Evolutionary conservation across 1,284 basidiomycete species (phyloP).

Genomic region (Trametes sp.): DNA sequence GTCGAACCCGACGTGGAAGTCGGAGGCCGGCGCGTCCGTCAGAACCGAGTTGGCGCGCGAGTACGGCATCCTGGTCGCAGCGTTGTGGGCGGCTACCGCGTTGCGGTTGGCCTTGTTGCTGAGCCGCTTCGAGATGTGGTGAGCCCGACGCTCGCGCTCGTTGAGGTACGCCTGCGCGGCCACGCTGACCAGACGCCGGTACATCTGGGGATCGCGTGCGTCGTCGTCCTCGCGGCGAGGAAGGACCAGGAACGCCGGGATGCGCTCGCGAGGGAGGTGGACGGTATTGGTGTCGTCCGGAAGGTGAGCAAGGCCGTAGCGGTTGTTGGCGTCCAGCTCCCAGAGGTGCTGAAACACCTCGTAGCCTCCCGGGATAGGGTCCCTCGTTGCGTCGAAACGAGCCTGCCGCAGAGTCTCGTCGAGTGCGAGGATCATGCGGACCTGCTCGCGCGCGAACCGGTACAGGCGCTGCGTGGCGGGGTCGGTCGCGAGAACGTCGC

Average conservation of each 20-base stretch:
- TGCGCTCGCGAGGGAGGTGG: not conserved
- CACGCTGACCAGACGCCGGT: not conserved
- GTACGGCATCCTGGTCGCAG: too few species aligned
- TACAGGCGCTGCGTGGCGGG: not conserved
- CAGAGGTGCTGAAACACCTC: not conserved
- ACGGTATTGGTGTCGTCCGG: not conserved
- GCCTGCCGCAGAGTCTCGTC: conserved; percentile 1
- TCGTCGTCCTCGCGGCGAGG: conserved; percentile 2
- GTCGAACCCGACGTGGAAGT: not conserved
- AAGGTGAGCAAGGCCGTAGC: not conserved
- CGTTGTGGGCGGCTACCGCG: not conserved
- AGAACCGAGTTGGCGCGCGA: too few species aligned
- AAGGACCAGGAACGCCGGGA: not conserved
- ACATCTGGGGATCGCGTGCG: not conserved
- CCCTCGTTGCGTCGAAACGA: not conserved
- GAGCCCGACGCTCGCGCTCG: not conserved
- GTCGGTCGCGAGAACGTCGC: not conserved
- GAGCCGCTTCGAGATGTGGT: not conserved
- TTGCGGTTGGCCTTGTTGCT: not conserved
- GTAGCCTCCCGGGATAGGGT: not conserved
- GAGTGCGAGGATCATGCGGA: not conserved
- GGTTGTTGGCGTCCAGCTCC: not conserved
- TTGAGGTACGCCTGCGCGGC: not conserved
- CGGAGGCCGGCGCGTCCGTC: not conserved
- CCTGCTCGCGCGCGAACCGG: not conserved